phyloP scores from a whole-genome alignment of 2,329 filamentous ascomycete genomes.

The Cladobotryum protrusum region DNA sequence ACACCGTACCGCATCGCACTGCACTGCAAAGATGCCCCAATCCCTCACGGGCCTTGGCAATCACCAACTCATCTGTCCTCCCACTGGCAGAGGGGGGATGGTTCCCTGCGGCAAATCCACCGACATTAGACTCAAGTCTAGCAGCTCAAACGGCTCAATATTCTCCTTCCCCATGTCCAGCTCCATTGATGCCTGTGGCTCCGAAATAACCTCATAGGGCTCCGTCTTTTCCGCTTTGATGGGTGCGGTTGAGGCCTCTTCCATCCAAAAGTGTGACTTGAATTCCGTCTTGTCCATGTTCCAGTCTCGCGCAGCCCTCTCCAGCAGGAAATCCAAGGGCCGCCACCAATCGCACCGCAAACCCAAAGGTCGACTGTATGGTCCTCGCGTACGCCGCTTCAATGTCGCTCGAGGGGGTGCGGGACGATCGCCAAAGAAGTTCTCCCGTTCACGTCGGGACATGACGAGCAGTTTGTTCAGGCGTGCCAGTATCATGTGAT shows the following conservation, averaged over 20 bases:
- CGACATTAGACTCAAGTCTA: background rate
- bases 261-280: slow-evolving; percentile 10
- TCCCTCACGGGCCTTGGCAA: no score
- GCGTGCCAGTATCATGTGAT: slow-evolving; percentile 11
- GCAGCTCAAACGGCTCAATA: background rate
- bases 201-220: background rate
- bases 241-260: background rate
- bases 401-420: slow-evolving; percentile 4
- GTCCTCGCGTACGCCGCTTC: background rate
- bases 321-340: slow-evolving; percentile 12
- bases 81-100: no score
- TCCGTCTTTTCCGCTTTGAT: background rate
- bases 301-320: slow-evolving; percentile 6
- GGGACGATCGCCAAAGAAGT: slow-evolving; percentile 7
- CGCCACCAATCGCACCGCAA: slow-evolving; percentile 12
- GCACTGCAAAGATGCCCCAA: no score
- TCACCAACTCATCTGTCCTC: no score
- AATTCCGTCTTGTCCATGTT: background rate
- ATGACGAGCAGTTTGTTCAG: background rate
- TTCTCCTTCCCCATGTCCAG: background rate
- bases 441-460: slow-evolving; percentile 6
- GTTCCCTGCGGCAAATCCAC: no score
- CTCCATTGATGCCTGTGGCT: background rate
- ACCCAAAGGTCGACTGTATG: slow-evolving; percentile 3
- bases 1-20: no score